Conservation (phyloP, 2,329 filamentous ascomycete genomes). For the Phaeosphaeria sp. region DNA sequence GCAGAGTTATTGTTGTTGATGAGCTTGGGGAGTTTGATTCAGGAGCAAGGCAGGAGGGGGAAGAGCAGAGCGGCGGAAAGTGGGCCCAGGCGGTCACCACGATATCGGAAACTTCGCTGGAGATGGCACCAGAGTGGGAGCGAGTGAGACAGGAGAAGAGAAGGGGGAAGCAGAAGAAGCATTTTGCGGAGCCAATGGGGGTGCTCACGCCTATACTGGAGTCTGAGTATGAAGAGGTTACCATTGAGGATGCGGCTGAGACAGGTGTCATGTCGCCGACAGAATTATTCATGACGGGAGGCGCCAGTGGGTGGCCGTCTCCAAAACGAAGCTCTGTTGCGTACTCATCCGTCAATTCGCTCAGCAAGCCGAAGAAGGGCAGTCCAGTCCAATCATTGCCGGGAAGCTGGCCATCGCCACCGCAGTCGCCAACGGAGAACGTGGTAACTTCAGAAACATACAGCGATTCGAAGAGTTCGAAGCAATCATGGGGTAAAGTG, state of each 20-base stretch:
- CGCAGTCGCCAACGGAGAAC: conserved; percentile 5
- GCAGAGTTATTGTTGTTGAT: conserved; percentile 37
- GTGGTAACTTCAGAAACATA: not conserved
- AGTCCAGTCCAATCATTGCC: conserved; percentile 12
- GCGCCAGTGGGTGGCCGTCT: conserved; percentile 18
- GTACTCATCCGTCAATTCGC: not conserved
- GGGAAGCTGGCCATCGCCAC: conserved; percentile 17
- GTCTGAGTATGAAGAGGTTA: conserved; percentile 14
- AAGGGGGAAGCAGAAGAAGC: conserved; percentile 1
- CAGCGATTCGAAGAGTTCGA: not conserved
- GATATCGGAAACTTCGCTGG: not conserved
- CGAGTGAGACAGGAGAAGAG: not conserved
- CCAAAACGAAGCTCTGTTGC: not conserved
- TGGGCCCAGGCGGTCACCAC: conserved; percentile 17
- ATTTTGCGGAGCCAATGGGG: not conserved
- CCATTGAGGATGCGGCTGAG: not conserved
- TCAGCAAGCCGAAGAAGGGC: not conserved
- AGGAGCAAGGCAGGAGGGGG: conserved; percentile 11
- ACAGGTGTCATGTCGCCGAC: conserved; percentile 20
- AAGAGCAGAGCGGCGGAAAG: not conserved
- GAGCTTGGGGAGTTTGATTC: conserved; percentile 35
- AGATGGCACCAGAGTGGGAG: too few relatives aligned
- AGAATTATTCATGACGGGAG: conserved; percentile 30
- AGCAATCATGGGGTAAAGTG: not conserved
- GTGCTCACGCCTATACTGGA: conserved; percentile 17